These are phyloP conservation scores for Aspergillus funiculosus DNA, from an alignment of 495 filamentous ascomycete genomes.

Conservation along the genomic window DNA sequence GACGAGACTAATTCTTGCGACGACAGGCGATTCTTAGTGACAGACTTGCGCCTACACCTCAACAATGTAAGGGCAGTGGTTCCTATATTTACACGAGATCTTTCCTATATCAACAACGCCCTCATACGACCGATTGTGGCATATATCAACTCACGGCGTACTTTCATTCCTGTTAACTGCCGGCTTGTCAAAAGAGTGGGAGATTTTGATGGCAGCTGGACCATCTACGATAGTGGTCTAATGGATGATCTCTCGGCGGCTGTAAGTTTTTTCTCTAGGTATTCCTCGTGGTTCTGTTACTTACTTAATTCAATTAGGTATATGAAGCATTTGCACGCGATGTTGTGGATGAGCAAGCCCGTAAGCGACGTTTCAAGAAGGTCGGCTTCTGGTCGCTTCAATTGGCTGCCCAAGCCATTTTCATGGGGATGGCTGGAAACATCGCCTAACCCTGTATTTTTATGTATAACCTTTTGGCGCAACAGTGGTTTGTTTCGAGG, in stretches of 20 bases:
- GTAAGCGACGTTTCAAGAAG: conserved; percentile 84
- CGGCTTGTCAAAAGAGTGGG: conserved; percentile 78
- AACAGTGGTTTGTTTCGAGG: conserved; percentile 4
- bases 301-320: conserved; percentile 41
- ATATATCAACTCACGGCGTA: conserved; percentile 89
- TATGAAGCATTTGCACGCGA: conserved; percentile 88
- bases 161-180: conserved; percentile 92
- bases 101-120: conserved; percentile 94
- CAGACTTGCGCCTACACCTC: conserved; percentile 84
- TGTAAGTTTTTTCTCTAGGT: conserved; percentile 41
- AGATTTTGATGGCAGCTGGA: conserved; percentile 97
- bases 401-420: conserved; percentile 84
- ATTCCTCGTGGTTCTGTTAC: neutral
- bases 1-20: conserved; percentile 25
- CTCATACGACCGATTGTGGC: conserved; percentile 96
- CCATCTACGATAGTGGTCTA: conserved; percentile 84
- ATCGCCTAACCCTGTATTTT: conserved; percentile 51
- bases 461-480: conserved; percentile 10
- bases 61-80: conserved; percentile 89
- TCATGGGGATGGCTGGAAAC: conserved; percentile 89
- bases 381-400: conserved; percentile 95
- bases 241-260: conserved; percentile 95
- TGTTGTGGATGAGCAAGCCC: conserved; percentile 77
- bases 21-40: conserved; percentile 69
- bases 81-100: conserved; percentile 80